Evolutionary conservation across 2,329 filamentous ascomycete genomes (phyloP), one percentile per base, ranked within the genome.

Genomic region (Penicillium frequentans): DNA sequence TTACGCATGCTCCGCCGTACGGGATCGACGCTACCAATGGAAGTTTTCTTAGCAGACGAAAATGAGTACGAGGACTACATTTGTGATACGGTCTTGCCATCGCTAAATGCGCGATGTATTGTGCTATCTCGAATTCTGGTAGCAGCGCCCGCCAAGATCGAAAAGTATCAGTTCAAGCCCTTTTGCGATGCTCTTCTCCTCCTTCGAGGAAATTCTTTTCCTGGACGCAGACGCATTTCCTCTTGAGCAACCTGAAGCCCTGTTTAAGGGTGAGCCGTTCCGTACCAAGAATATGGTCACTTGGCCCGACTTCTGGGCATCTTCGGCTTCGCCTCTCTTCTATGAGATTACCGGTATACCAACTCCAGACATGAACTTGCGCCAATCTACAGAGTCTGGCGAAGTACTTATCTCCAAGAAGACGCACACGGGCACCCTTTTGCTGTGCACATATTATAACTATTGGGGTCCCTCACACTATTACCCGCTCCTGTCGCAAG

Each of bases 391-490:
- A 14, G 81, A 84, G 66, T 77, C 79, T 2, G 80, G 82, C 19
- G 75, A 83, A 50, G 57, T 84, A 2, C 63, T 82, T 5, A 72
- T 80, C 55, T 78, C 80, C 58, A 84, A 84, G 60, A 71, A 68
- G 7, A 73, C 72, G 1, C 82, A 84, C 55, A 68, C 70, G 19
- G 70, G 74, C 26, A 78, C 77, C 27, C 71, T 84, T 0, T 66
- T 84, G 9, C 76, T 85, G 23, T 75, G 78, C 24, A 72, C 78
- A 0, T 84, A 84, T 68, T 84, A 84, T 73, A 84, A 84, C 70
- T 79, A 79, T 66, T 80, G 81, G 68, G 82, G 82, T 0, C 80
- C 82, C 1, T 67, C 72, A 16, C 75, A 77, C 64, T 85, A 80
- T 69, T 84, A 83, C 62, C 75, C 76, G 0, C 64, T 67, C 10